Percentiles rank a stretch among this genome's conserved stretches.
Conservation (phyloP, 2,329 filamentous ascomycete species). For the Fusarium sp. region DNA sequence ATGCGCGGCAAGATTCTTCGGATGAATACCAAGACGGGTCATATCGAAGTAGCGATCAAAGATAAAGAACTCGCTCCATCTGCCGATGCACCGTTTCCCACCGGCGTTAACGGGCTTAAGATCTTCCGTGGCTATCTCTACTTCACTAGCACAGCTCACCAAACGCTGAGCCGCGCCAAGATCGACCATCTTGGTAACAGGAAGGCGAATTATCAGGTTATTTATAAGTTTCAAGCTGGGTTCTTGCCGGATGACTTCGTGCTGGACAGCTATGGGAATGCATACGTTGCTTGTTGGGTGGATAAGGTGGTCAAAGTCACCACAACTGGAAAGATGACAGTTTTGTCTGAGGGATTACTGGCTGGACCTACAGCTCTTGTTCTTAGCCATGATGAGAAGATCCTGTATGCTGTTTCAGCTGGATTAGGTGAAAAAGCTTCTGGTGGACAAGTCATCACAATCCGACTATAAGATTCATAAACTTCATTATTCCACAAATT, state of each 20-base stretch:
- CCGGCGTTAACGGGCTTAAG: no score
- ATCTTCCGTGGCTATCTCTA: not conserved
- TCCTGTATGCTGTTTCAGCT: not conserved
- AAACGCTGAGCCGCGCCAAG: not conserved
- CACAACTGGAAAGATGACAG: no score
- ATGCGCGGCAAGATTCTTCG: no score
- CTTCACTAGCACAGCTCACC: not conserved
- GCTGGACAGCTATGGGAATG: not conserved
- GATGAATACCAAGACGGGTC: no score
- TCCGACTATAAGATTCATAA: not conserved
- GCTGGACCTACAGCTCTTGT: not conserved
- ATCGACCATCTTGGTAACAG: not conserved
- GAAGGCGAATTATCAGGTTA: not conserved
- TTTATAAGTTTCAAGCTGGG: not conserved
- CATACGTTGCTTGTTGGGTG: constrained; percentile 1
- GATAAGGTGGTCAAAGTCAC: not conserved
- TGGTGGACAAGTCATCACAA: constrained; percentile 6
- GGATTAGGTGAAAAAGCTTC: not conserved
- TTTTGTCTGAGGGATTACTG: not conserved
- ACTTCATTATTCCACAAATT: not conserved
- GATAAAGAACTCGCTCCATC: no score
- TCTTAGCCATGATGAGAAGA: not conserved
- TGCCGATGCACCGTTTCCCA: no score
- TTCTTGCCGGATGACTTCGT: not conserved
- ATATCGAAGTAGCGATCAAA: no score